Evolutionary conservation across 306 rosid species (phyloP).

Genomic region (Acacia melanoxylon): DNA sequence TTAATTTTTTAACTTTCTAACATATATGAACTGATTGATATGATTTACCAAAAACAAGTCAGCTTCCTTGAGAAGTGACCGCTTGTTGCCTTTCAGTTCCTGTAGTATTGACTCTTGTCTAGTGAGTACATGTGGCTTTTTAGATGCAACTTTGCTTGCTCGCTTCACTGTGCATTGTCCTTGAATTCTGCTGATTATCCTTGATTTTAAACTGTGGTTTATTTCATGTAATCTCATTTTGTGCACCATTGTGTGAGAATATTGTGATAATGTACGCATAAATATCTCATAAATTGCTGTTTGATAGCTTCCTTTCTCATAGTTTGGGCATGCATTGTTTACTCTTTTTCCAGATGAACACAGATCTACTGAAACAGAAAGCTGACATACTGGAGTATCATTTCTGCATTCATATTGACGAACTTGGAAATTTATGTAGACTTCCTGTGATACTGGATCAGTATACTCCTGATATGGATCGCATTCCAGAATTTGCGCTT

Average conservation of each 20-base stretch:
- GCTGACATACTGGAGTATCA: conserved; percentile 67
- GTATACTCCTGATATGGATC: conserved; percentile 97
- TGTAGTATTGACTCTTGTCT: neutral
- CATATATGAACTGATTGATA: neutral
- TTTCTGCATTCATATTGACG: conserved; percentile 73
- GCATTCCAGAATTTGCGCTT: conserved; percentile 75
- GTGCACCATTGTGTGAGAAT: conserved; percentile 1
- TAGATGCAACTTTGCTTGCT: neutral
- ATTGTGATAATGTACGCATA: conserved; percentile 10
- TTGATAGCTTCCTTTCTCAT: conserved; percentile 13
- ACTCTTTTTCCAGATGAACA: conserved; percentile 64
- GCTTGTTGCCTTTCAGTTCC: neutral
- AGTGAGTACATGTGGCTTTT: neutral
- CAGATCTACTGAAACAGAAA: conserved; percentile 67
- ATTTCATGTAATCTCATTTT: neutral
- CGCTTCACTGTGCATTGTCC: neutral
- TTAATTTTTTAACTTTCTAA: neutral
- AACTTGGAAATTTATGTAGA: conserved; percentile 67
- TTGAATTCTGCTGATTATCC: neutral
- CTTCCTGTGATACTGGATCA: conserved; percentile 92
- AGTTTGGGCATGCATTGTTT: conserved; percentile 17
- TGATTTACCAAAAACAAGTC: neutral
- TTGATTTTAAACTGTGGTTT: neutral
- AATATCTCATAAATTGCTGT: conserved; percentile 22
- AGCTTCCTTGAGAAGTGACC: neutral